phyloP scores from a whole-genome alignment of 2,329 filamentous ascomycete genomes.

The Pseudofabraea citricarpa region DNA sequence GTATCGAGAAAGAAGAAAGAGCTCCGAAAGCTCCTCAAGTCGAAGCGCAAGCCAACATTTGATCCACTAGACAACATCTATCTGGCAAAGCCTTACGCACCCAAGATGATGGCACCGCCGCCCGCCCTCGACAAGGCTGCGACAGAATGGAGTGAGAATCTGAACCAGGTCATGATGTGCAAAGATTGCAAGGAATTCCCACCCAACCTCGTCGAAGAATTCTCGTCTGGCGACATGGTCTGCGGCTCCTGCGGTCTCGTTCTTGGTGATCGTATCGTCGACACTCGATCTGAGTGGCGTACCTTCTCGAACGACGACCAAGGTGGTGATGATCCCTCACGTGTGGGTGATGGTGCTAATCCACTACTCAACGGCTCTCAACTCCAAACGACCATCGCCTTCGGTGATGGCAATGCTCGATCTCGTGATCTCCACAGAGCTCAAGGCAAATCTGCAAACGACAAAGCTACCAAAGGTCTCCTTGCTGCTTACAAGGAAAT shows the following conservation, averaged over 20 bases:
- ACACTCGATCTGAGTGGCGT: constrained; percentile 96
- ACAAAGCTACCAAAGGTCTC: constrained; percentile 79
- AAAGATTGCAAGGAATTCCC: constrained; percentile 87
- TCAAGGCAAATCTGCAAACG: constrained; percentile 74
- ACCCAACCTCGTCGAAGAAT: constrained; percentile 91
- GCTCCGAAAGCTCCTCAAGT: constrained; percentile 31
- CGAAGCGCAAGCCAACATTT: constrained; percentile 34
- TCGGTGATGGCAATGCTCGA: constrained; percentile 66
- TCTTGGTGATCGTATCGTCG: constrained; percentile 84
- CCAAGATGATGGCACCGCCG: constrained; percentile 42
- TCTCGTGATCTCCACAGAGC: constrained; percentile 75
- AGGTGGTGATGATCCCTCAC: constrained; percentile 91
- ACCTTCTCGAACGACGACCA: constrained; percentile 99
- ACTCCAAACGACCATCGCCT: constrained; percentile 83
- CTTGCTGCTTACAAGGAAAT: constrained; percentile 86
- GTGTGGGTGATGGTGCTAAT: constrained; percentile 93
- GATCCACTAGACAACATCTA: constrained; percentile 40
- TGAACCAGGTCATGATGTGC: constrained; percentile 82
- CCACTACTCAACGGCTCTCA: constrained; percentile 86
- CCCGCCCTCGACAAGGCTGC: constrained; percentile 17
- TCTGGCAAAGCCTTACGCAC: constrained; percentile 33
- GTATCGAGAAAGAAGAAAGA: constrained; percentile 27
- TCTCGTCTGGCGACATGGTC: constrained; percentile 86
- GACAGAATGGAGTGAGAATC: constrained; percentile 54
- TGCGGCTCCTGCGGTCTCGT: constrained; percentile 90